Evolutionary conservation across 2,329 filamentous ascomycete species (phyloP), one percentile per base, ranked within the genome.

Genomic region (Moelleriella libera): DNA sequence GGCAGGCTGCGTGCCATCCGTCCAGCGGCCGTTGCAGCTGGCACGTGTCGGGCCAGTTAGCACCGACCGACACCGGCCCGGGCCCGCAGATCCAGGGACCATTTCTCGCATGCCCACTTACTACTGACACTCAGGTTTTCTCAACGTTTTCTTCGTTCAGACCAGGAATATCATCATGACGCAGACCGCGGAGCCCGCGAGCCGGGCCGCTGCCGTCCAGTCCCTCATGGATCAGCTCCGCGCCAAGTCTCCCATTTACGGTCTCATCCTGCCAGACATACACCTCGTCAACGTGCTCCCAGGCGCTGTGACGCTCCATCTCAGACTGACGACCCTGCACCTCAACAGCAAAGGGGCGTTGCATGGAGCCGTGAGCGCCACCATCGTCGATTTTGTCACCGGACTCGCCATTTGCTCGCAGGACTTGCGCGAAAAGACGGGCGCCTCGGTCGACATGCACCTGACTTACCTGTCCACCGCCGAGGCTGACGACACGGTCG

Each of bases 381-480:
- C 83, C 1, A 71, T 88, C 21, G 73, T 85, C 44, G 84, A 88
- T 66, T 86, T 82, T 75, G 74, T 76, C 5, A 85, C 83, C 41
- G 83, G 83, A 32, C 71, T 88, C 63, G 82, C 82, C 28, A 82
- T 88, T 55, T 78, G 81, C 4, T 74, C 77, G 0, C 78, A 72
- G 65, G 82, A 85, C 52, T 62, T 80, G 49, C 64, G 71, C 30
- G 69, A 72, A 31, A 74, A 72, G 56, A 83, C 81, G 4, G 83
- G 84, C 44, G 83, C 85, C 34, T 83, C 79, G 53, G 73, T 82
- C 37, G 84, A 88, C 60, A 87, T 88, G 59, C 83, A 88, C 63
- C 73, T 86, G 51, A 79, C 75, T 45, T 88, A 86, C 55, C 68
- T 83, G 47, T 74, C 74, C 39, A 75, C 75, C 3, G 83, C 83